Evolutionary conservation across 345 rosid genomes (phyloP).

Genomic region (Isatis tinctoria): DNA sequence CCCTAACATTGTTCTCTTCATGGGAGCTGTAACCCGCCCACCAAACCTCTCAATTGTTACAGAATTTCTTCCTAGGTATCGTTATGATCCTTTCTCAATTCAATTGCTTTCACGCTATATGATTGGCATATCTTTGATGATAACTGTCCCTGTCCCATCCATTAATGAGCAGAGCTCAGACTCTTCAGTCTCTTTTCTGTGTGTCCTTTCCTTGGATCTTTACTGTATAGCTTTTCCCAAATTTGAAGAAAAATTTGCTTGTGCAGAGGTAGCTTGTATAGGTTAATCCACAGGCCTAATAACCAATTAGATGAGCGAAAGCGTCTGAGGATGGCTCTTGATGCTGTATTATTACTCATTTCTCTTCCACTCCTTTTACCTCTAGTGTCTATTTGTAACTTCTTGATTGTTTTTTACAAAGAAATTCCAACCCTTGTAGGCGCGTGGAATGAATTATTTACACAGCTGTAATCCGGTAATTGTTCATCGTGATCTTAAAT

Average conservation of each 20-base stretch:
- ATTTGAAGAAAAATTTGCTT: conserved; percentile 14
- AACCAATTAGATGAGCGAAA: conserved; percentile 89
- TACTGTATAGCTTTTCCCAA: not conserved
- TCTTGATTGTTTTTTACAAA: conserved; percentile 24
- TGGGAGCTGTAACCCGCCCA: conserved; percentile 94
- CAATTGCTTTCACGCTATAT: not conserved
- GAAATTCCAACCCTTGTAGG: conserved; percentile 44
- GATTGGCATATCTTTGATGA: not conserved
- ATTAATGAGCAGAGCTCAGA: not conserved
- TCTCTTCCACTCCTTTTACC: conserved; percentile 2
- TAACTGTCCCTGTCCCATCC: not conserved
- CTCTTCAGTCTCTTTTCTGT: not conserved
- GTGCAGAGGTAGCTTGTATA: conserved; percentile 96
- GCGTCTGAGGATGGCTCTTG: conserved; percentile 94
- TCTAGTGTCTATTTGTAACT: not conserved
- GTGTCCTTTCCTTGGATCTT: conserved; percentile 1
- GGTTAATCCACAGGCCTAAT: conserved; percentile 86
- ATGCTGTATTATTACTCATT: conserved; percentile 59
- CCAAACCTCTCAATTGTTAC: conserved; percentile 93
- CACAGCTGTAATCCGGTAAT: conserved; percentile 84
- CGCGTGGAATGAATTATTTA: conserved; percentile 97
- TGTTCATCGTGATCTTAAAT: conserved; percentile 91
- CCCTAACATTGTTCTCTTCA: conserved; percentile 98
- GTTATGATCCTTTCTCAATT: not conserved
- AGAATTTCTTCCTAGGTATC: conserved; percentile 89